These are phyloP conservation scores for Mycena galopus DNA, from an alignment of 768 basidiomycete genomes.

Conservation along the genomic window DNA sequence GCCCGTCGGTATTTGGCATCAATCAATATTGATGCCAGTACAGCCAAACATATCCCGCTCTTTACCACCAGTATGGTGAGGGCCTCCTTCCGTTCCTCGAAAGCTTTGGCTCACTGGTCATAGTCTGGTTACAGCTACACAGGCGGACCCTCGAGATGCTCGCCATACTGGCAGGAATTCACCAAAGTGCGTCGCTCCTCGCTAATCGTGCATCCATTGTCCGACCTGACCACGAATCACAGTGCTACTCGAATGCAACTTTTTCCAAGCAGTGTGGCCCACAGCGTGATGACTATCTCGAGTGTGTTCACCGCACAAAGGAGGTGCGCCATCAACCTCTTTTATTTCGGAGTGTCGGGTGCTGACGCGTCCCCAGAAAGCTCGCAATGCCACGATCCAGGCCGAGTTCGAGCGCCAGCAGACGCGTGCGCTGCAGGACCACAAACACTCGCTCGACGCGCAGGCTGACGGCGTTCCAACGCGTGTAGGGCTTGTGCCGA, in stretches of 20 bases:
- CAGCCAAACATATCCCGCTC: background rate
- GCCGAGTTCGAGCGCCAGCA: constrained; percentile 15
- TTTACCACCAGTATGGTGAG: constrained; percentile 12
- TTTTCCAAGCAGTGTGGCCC: constrained; percentile 6
- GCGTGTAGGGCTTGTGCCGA: constrained; percentile 32
- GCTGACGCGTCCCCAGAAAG: constrained; percentile 15
- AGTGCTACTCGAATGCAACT: constrained; percentile 29
- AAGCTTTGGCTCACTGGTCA: background rate
- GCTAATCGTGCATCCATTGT: background rate
- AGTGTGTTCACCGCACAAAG: constrained; percentile 33
- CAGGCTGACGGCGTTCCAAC: constrained; percentile 27
- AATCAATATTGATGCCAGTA: background rate
- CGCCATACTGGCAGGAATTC: constrained; percentile 36
- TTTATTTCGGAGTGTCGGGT: background rate
- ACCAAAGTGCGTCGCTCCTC: constrained; percentile 17
- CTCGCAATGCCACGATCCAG: constrained; percentile 22
- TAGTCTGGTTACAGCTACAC: constrained; percentile 34
- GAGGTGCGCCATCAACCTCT: constrained; percentile 22
- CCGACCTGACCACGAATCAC: background rate
- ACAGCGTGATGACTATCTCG: constrained; percentile 34
- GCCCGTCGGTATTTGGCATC: no score
- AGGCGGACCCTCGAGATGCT: constrained; percentile 34
- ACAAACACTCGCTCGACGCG: constrained; percentile 30
- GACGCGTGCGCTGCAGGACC: constrained; percentile 21
- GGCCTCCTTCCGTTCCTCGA: background rate